Conservation (phyloP, 2,329 filamentous ascomycete species). For the Fusarium piperis region DNA sequence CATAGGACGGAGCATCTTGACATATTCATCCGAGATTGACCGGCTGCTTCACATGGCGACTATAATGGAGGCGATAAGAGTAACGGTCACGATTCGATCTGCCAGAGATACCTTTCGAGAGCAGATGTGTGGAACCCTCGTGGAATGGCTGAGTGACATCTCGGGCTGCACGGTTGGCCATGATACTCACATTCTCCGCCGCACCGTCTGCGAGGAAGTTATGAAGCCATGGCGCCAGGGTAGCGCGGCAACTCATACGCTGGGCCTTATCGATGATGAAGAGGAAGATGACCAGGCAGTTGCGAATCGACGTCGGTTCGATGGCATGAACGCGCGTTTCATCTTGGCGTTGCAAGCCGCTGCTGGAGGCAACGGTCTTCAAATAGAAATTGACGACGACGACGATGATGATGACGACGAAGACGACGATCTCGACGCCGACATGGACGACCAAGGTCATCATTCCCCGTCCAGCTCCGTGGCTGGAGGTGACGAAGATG, state of each 20-base stretch:
- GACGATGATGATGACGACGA: constrained; percentile 48
- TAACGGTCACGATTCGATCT: constrained; percentile 94
- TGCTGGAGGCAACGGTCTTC: constrained; percentile 42
- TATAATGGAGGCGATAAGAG: constrained; percentile 92
- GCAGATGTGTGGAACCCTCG: constrained; percentile 97
- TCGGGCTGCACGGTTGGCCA: constrained; percentile 85
- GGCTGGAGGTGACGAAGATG: constrained; percentile 56
- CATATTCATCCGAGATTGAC: constrained; percentile 76
- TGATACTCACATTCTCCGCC: constrained; percentile 81
- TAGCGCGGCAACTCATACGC: constrained; percentile 80
- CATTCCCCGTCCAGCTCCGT: constrained; percentile 47
- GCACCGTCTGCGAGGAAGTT: constrained; percentile 89
- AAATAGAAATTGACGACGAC: constrained; percentile 44
- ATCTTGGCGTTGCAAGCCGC: constrained; percentile 51
- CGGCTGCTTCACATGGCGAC: constrained; percentile 80
- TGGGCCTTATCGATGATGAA: constrained; percentile 54
- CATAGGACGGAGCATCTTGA: constrained; percentile 85
- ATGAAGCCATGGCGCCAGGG: constrained; percentile 88
- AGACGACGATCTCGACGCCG: constrained; percentile 56
- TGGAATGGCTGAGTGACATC: constrained; percentile 96
- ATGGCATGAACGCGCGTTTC: constrained; percentile 50
- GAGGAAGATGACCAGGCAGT: constrained; percentile 61
- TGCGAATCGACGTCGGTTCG: constrained; percentile 46
- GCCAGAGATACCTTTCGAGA: constrained; percentile 95
- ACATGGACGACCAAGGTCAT: constrained; percentile 51